Conservation (phyloP, 2,329 filamentous ascomycete species). For the Colletotrichum sp. region DNA sequence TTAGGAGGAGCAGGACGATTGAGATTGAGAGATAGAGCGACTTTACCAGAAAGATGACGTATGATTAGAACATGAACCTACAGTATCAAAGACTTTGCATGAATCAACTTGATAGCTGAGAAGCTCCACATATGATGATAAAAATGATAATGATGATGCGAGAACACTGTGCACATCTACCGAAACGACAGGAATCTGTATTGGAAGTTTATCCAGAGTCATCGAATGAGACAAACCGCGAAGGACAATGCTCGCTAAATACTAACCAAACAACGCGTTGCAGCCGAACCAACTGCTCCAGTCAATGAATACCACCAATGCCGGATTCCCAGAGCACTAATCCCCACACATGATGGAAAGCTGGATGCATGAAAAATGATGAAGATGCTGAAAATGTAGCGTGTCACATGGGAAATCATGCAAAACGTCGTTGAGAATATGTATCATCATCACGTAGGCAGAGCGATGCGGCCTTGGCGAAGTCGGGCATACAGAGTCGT, state of each 20-base stretch:
- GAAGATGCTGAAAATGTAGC: neutral
- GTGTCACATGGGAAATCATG: neutral
- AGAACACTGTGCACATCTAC: accelerated
- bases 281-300: neutral
- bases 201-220: neutral
- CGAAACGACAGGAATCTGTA: neutral
- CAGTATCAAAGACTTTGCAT: neutral
- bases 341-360: neutral
- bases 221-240: accelerated
- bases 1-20: neutral
- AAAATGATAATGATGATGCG: too few species aligned
- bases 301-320: neutral
- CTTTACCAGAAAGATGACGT: accelerated
- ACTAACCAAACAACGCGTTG: neutral
- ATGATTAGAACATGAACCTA: neutral
- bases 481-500: neutral
- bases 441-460: neutral
- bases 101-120: neutral
- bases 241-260: neutral
- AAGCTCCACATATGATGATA: neutral
- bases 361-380: neutral
- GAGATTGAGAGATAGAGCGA: neutral
- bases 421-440: neutral
- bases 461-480: neutral
- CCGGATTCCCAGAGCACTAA: accelerated